Evolutionary conservation across 1,284 basidiomycete species (phyloP).

Genomic region (Bjerkandera adusta): DNA sequence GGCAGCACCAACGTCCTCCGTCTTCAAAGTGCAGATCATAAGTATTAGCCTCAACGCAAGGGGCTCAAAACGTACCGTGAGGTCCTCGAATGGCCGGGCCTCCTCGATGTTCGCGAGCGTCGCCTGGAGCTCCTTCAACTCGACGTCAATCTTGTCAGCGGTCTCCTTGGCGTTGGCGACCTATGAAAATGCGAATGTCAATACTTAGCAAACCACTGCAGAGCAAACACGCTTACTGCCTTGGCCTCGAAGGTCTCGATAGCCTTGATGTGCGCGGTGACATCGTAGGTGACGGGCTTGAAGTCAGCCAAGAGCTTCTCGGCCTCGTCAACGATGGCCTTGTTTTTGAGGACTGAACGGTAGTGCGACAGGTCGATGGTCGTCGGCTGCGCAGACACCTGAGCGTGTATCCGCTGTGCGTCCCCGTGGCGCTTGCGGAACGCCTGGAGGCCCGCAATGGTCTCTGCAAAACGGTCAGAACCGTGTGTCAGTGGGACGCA

Average conservation of each 20-base stretch:
- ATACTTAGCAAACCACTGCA: no score
- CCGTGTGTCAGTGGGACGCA: neutral
- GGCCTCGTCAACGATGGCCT: conserved; percentile 87
- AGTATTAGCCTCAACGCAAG: neutral
- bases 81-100: conserved; percentile 95
- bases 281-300: conserved; percentile 98
- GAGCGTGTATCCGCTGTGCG: conserved; percentile 75
- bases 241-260: conserved; percentile 97
- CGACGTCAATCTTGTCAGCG: conserved; percentile 87
- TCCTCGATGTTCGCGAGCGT: conserved; percentile 98
- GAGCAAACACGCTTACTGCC: conserved; percentile 82
- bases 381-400: conserved; percentile 72
- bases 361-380: conserved; percentile 92
- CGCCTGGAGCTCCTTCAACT: conserved; percentile 89
- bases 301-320: conserved; percentile 90
- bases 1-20: conserved; percentile 88
- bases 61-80: conserved; percentile 64
- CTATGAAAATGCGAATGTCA: conserved; percentile 44
- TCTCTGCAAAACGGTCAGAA: conserved; percentile 57
- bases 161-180: conserved; percentile 91
- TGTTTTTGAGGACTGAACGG: conserved; percentile 90
- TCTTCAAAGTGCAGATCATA: conserved; percentile 39
- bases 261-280: conserved; percentile 87
- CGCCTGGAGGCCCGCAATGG: conserved; percentile 84
- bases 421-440: conserved; percentile 96